phyloP scores from a whole-genome alignment of 1,139 yeast species.

The Taiozyma sp. region DNA sequence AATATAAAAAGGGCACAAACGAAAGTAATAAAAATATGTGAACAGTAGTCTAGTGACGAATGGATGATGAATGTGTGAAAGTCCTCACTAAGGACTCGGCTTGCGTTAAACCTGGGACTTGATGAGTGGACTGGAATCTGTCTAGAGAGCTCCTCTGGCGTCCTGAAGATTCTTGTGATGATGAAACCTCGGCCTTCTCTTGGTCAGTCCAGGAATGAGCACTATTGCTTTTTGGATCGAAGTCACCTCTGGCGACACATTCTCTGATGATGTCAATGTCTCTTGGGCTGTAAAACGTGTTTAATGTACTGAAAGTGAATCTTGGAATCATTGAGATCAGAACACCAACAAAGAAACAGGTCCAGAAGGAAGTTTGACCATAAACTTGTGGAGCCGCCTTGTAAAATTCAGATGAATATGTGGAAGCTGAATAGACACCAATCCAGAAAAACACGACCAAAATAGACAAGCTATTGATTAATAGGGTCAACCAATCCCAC shows the following conservation, averaged over 20 bases:
- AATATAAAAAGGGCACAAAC: neutral
- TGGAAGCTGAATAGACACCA: slow-evolving; percentile 74
- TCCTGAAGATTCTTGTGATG: slow-evolving; percentile 3
- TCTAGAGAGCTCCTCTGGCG: neutral
- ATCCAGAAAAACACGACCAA: slow-evolving; percentile 80
- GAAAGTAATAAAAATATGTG: neutral
- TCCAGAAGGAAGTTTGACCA: slow-evolving; percentile 79
- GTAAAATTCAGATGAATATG: slow-evolving; percentile 64
- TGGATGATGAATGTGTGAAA: slow-evolving; percentile 31
- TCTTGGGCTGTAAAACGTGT: slow-evolving; percentile 60
- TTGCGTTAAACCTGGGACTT: slow-evolving; percentile 12
- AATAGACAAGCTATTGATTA: slow-evolving; percentile 63
- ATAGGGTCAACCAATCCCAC: slow-evolving; percentile 88
- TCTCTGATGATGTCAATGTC: slow-evolving; percentile 89
- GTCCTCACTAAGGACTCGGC: slow-evolving; percentile 10
- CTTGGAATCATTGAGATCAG: slow-evolving; percentile 74
- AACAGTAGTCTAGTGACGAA: neutral
- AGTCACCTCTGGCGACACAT: slow-evolving; percentile 54
- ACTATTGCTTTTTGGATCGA: slow-evolving; percentile 30
- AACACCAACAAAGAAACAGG: slow-evolving; percentile 67
- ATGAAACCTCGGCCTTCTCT: slow-evolving; percentile 7
- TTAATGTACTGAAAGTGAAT: slow-evolving; percentile 58
- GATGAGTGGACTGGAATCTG: slow-evolving; percentile 8
- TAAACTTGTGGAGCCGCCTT: slow-evolving; percentile 71
- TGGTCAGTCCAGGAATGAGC: slow-evolving; percentile 1